Base-by-base conservation (phyloP, 179 eudicot genomes). In the Amaranthus tricolor region DNA sequence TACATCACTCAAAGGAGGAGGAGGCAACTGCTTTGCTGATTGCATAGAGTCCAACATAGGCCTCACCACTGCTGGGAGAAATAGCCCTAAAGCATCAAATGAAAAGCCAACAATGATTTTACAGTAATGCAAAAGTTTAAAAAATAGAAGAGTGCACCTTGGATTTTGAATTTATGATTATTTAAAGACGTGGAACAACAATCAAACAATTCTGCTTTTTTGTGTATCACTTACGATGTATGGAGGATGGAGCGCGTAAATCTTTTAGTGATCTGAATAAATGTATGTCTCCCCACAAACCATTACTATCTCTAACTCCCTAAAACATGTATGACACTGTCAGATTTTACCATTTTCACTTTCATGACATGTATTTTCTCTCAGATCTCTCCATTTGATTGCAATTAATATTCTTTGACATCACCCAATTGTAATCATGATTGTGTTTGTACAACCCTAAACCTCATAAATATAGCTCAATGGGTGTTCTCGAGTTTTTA, bases 31-130 rank as follows among this genome's bases (percentile, higher is more conserved):
- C 85, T 94, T 86, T 72, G 98, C 81, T 62, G 94, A 40, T 64
- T 88, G 81, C 82, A 84, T 85, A 10, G 93, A 87, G 78, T 94
- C 98, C 80, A 92, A 86, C 16, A 92, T 92, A 60, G 97, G 98
- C 88, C 96, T 90, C 80, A 94, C 98, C 11, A 94, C 91, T 31
- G 98, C 98, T 44, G 97, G 98, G 82, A 94, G 96, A 80, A 94
- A 94, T 62, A 94, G 92, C 66, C 98, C 98, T 94, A 86, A 47
- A 83, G 84, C 13, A 77, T 65, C 45, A 76, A 11, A 71, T 10
- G 24, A 10, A 19, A 71, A 60, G 6, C 45, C 9, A 21, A 47
- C 31, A 11, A 21, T 60, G 31, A 76, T 64, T 24, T 16, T 60
- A 60, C 12, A 55, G 19, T 50, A 54, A 19, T 21, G 19, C 15